phyloP scores from a whole-genome alignment of 78 protist genomes.

The Kipferlia bialata region DNA sequence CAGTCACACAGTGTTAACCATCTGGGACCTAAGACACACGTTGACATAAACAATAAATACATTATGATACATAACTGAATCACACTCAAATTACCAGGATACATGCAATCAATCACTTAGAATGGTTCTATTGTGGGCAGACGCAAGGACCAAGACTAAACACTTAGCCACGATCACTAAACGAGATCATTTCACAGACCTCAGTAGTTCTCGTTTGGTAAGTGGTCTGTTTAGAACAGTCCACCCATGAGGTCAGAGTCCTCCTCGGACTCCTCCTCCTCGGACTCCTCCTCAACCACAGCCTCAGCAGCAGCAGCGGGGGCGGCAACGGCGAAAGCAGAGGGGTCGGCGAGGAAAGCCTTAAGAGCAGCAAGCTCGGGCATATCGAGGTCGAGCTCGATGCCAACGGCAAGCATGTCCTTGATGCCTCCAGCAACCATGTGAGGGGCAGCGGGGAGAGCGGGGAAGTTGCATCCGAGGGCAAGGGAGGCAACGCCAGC shows the following conservation, averaged over 20 bases:
- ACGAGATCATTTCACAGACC: too few species aligned
- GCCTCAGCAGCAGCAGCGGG: constrained; percentile 41
- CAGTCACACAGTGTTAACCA: too few species aligned
- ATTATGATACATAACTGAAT: too few species aligned
- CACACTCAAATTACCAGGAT: too few species aligned
- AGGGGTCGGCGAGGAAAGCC: constrained; percentile 47
- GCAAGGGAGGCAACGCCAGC: constrained; percentile 73
- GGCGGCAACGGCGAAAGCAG: constrained; percentile 36
- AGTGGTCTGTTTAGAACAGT: too few species aligned
- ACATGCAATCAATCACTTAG: too few species aligned
- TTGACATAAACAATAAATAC: too few species aligned
- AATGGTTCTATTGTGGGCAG: too few species aligned
- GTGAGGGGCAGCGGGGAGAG: constrained; percentile 83
- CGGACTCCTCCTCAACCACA: neutral
- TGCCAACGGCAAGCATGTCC: constrained; percentile 76
- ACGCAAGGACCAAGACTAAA: too few species aligned
- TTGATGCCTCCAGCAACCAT: constrained; percentile 71
- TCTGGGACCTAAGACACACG: too few species aligned
- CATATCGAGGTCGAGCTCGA: constrained; percentile 70
- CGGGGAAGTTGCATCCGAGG: constrained; percentile 70
- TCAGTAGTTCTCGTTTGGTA: too few species aligned
- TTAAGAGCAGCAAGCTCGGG: constrained; percentile 52
- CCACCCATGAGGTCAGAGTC: neutral
- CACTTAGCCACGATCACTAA: too few species aligned
- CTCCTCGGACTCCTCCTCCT: neutral